A percentile compares a stretch with the other conserved stretches of the same genome.
Evolutionary conservation across 257 asterid species (phyloP).

Genomic region (Anisodus tanguticus): DNA sequence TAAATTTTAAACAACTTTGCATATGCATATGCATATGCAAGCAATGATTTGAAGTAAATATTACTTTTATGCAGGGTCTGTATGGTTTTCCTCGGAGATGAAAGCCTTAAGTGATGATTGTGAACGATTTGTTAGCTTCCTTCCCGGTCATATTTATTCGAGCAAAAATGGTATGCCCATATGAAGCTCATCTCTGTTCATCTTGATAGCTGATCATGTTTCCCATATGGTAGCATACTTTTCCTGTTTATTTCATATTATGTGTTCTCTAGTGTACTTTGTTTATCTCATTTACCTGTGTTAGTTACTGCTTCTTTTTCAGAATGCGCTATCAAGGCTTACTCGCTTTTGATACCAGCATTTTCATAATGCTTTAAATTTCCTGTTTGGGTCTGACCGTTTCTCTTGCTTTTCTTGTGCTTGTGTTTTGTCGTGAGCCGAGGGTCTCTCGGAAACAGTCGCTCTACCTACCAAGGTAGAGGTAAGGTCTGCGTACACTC

Average conservation of each 20-base stretch:
- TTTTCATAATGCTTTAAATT: too few species aligned
- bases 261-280: background rate
- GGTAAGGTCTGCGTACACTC: too few species aligned
- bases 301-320: too few species aligned
- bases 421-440: too few species aligned
- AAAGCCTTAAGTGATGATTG: slow-evolving; percentile 98
- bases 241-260: background rate
- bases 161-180: slow-evolving; percentile 77
- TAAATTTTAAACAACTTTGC: background rate
- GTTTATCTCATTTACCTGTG: too few species aligned
- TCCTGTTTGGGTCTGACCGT: too few species aligned
- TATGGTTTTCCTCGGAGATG: slow-evolving; percentile 99
- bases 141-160: slow-evolving; percentile 94
- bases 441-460: too few species aligned
- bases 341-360: too few species aligned
- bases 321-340: too few species aligned
- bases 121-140: slow-evolving; percentile 86
- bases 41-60: slow-evolving; percentile 12
- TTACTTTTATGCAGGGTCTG: slow-evolving; percentile 72
- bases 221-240: background rate
- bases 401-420: too few species aligned
- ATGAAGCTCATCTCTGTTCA: slow-evolving; percentile 26
- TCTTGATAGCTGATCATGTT: background rate
- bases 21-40: slow-evolving; percentile 27
- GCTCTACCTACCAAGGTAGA: too few species aligned